Percentiles rank a stretch among this genome's conserved stretches.
Conservation (phyloP, 139 green algal genomes). For the Mesotaenium endlicherianum region DNA sequence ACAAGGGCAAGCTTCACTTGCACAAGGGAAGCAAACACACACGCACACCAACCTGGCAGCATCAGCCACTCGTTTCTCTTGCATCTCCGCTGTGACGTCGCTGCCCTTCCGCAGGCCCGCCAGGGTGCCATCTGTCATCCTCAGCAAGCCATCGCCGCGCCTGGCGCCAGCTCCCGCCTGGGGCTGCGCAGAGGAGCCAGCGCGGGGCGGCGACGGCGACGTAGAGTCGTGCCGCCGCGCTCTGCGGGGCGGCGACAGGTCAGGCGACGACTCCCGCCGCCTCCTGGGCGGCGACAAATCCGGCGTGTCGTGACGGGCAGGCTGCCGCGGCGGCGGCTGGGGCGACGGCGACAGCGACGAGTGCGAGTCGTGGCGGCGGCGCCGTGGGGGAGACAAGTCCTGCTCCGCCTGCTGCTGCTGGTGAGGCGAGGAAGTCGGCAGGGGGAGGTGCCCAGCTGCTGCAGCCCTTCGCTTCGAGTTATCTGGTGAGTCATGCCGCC, state of each 20-base stretch:
- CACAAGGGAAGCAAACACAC: no score
- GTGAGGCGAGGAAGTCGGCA: no score
- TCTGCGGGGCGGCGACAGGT: conserved; percentile 11
- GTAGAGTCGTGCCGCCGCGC: neutral
- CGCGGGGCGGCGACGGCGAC: neutral
- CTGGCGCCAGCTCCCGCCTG: neutral
- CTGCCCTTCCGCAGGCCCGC: conserved; percentile 29
- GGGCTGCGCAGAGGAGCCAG: neutral
- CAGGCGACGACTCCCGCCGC: neutral
- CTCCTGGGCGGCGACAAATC: conserved; percentile 22
- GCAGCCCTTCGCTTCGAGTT: no score
- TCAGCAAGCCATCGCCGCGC: neutral
- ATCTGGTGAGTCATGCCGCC: conserved; percentile 12
- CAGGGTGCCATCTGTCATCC: conserved; percentile 37
- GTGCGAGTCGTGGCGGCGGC: neutral
- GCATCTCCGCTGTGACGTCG: conserved; percentile 30
- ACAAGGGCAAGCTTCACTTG: no score
- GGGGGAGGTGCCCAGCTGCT: no score
- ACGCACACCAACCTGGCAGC: conserved; percentile 8
- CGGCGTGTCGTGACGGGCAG: conserved; percentile 10
- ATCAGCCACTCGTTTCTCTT: conserved; percentile 17
- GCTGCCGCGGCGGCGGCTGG: no score
- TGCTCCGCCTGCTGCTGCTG: no score
- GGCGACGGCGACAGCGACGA: neutral
- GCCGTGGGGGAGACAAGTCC: neutral